Base-by-base conservation (phyloP, 2,329 filamentous ascomycete genomes). In the Lasiodiplodia theobromae region DNA sequence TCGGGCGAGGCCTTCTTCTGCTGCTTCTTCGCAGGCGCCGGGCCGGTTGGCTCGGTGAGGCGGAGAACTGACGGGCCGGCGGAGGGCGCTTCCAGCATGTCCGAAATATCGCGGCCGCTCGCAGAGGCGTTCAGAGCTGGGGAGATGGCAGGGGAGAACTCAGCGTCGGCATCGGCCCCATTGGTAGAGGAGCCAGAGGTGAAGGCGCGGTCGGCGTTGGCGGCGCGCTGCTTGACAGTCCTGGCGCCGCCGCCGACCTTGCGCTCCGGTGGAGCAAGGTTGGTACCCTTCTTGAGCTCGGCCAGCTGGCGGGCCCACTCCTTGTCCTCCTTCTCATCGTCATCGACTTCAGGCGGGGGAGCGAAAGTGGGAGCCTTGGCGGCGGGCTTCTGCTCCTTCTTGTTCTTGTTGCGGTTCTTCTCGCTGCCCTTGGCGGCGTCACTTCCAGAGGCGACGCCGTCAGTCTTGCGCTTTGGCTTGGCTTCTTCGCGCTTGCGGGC, bases 21-120 rank as follows among this genome's bases (percentile, higher is more conserved):
- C 71, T 87, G 84, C 77, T 86, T 79, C 40, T 85, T 71, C 86
- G 83, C 80, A 31, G 37, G 38, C 40, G 80, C 79, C 23, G 83
- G 82, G 82, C 86, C 88, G 77, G 81, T 86, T 75, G 80, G 87
- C 77, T 90, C 89, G 67, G 91, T 96, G 71, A 98, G 85, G 70
- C 92, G 92, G 70, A 97, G 85, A 58, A 96, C 88, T 0, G 90
- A 89, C 28, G 93, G 91, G 66, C 88, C 91, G 49, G 88, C 78
- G 2, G 87, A 80, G 53, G 87, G 82, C 60, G 91, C 84, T 81
- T 97, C 94, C 18, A 98, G 89, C 95, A 98, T 98, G 81, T 97
- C 95, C 67, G 91, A 91, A 68, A 97, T 88, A 77, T 92, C 92
- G 67, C 87, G 88, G 69, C 87, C 86, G 69, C 87, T 85, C 16